These are phyloP conservation scores for Barnettozyma sp. DNA, from an alignment of 805 yeast genomes.

Conservation along the genomic window DNA sequence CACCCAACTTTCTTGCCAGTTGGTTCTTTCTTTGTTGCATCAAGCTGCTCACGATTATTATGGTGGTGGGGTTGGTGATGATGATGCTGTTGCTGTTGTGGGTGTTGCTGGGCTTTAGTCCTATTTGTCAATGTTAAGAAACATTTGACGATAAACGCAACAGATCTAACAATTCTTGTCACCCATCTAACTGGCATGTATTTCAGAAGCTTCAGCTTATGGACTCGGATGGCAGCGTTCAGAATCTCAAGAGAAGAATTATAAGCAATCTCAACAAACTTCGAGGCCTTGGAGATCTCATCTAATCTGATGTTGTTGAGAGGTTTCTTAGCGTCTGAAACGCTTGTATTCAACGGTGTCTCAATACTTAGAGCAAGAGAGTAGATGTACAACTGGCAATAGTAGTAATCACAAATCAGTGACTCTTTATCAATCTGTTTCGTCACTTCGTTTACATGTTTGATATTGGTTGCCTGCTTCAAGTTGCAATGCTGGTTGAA, in stretches of 20 bases:
- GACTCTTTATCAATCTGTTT: constrained; percentile 55
- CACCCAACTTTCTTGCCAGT: constrained; percentile 16
- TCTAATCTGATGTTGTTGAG: constrained; percentile 44
- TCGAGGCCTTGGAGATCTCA: constrained; percentile 65
- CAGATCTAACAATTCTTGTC: constrained; percentile 76
- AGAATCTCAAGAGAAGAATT: constrained; percentile 78
- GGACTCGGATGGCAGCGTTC: constrained; percentile 62
- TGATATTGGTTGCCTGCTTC: constrained; percentile 23
- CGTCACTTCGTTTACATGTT: constrained; percentile 28
- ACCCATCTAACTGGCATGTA: constrained; percentile 94
- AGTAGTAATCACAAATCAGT: constrained; percentile 73
- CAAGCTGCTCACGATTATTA: too few species aligned
- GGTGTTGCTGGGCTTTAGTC: constrained; percentile 10
- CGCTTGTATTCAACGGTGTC: constrained; percentile 23
- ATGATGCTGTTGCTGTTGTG: too few species aligned
- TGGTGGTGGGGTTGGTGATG: too few species aligned
- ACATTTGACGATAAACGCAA: constrained; percentile 85
- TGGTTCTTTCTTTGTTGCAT: too few species aligned
- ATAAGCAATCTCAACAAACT: constrained; percentile 75
- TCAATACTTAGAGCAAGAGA: constrained; percentile 68
- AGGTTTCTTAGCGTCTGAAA: constrained; percentile 16
- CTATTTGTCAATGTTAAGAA: constrained; percentile 51
- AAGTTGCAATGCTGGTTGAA: constrained; percentile 27
- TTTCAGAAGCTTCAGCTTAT: constrained; percentile 52
- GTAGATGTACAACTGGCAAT: constrained; percentile 76